A percentile compares a stretch with the other conserved stretches of the same genome.
Evolutionary conservation across 139 green algal genomes (phyloP).

Genomic region (Ettlia oleoabundans): DNA sequence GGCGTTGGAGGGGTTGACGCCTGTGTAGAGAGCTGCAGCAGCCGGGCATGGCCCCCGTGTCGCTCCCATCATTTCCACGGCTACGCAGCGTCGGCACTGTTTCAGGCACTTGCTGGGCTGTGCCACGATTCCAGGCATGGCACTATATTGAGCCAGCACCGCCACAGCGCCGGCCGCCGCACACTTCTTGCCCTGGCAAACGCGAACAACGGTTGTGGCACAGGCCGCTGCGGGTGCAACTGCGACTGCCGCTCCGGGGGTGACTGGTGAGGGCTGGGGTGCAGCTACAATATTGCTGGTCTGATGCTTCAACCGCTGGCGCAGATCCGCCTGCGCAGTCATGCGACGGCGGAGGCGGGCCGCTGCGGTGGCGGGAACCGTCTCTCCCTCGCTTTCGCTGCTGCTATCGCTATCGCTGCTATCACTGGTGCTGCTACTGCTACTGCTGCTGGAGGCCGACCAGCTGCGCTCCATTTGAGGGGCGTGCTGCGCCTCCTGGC

Average conservation of each 20-base stretch:
- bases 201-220: background rate
- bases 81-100: background rate
- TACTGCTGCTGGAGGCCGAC: conserved; percentile 4
- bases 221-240: background rate
- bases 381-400: background rate
- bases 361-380: background rate
- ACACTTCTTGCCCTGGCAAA: conserved; percentile 1
- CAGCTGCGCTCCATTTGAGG: background rate
- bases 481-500: background rate
- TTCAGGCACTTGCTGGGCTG: conserved; percentile 1
- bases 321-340: background rate
- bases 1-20: background rate
- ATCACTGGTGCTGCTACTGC: background rate
- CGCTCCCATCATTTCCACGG: background rate
- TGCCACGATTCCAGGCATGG: background rate
- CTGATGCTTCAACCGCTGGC: background rate
- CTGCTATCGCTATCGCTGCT: conserved; percentile 7
- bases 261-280: background rate
- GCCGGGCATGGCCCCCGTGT: background rate
- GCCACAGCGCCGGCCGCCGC: background rate
- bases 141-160: background rate
- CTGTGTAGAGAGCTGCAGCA: background rate
- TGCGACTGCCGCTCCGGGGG: background rate
- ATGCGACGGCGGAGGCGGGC: background rate
- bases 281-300: background rate